These are phyloP conservation scores for Tetracladium setigerum DNA, from an alignment of 495 filamentous ascomycete species.

Conservation along the genomic window DNA sequence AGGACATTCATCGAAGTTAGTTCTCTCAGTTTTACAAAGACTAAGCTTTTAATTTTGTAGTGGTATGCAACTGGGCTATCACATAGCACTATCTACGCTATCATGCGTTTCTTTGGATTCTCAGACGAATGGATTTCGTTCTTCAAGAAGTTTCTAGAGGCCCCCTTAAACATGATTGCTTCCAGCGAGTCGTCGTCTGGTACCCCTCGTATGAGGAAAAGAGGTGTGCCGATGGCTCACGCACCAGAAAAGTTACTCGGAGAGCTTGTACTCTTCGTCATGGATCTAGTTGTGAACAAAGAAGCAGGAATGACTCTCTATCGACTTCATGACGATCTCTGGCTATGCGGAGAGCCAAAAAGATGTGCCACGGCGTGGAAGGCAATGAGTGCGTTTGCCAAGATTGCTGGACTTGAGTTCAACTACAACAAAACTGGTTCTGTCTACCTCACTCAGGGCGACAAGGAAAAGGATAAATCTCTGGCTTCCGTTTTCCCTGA, in stretches of 20 bases:
- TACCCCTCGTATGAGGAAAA: constrained; percentile 35
- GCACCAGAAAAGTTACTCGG: constrained; percentile 52
- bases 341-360: constrained; percentile 54
- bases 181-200: constrained; percentile 32
- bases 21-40: no score
- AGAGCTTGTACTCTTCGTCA: constrained; percentile 56
- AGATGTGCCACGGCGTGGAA: constrained; percentile 52
- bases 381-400: constrained; percentile 45
- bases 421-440: constrained; percentile 57
- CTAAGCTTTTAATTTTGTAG: neutral
- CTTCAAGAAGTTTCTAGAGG: constrained; percentile 52
- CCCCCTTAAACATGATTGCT: constrained; percentile 49
- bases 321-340: constrained; percentile 63
- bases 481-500: constrained; percentile 29
- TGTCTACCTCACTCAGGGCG: constrained; percentile 30
- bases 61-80: constrained; percentile 56
- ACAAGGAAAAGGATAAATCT: constrained; percentile 12
- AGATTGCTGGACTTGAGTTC: constrained; percentile 50
- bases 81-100: constrained; percentile 49
- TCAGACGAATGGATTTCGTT: constrained; percentile 51
- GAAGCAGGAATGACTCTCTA: constrained; percentile 49
- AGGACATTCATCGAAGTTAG: no score
- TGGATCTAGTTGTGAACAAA: constrained; percentile 61
- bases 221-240: constrained; percentile 58
- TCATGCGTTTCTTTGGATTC: constrained; percentile 55